phyloP scores from a whole-genome alignment of 2,329 filamentous ascomycete species.

The Plectosphaerella cucumerina region DNA sequence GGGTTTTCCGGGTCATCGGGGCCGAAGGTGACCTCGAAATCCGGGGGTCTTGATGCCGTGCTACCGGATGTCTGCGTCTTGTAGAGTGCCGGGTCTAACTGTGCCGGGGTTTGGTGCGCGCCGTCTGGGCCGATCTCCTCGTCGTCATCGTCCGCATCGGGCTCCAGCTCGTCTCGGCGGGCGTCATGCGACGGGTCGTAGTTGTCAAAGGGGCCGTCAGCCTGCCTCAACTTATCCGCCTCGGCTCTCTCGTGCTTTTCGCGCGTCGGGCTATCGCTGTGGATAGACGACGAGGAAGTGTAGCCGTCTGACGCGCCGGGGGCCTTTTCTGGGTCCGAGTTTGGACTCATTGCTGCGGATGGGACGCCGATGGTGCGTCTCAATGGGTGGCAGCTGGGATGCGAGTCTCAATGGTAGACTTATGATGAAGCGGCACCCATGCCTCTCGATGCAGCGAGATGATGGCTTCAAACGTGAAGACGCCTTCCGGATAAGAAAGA shows the following conservation, averaged over 20 bases:
- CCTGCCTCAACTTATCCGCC: conserved; percentile 5
- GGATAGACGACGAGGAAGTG: conserved; percentile 5
- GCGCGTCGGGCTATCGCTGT: conserved; percentile 8
- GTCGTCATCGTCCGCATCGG: conserved; percentile 28
- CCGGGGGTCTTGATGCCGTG: conserved; percentile 41
- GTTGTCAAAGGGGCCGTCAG: conserved; percentile 8
- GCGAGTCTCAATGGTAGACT: too few species aligned
- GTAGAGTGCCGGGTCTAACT: background rate
- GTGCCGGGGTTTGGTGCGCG: background rate
- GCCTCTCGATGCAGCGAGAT: too few species aligned
- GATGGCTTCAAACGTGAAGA: too few species aligned
- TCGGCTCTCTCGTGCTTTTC: conserved; percentile 5
- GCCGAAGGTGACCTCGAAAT: conserved; percentile 71
- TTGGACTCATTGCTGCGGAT: conserved; percentile 3
- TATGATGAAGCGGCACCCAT: too few species aligned
- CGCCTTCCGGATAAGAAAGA: too few species aligned
- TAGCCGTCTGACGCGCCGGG: conserved; percentile 6
- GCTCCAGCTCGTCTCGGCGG: conserved; percentile 34
- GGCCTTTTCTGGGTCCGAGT: conserved; percentile 7
- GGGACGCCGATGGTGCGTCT: background rate
- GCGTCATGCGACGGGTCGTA: conserved; percentile 19
- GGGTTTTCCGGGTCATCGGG: conserved; percentile 61
- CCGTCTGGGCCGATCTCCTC: conserved; percentile 24
- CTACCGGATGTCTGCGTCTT: conserved; percentile 16
- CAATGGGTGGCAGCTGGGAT: background rate